Percentiles rank a stretch among this genome's conserved stretches.
These are phyloP conservation scores for Trichophyton mentagrophytes DNA, from an alignment of 2,329 filamentous ascomycete genomes.

Conservation along the genomic window DNA sequence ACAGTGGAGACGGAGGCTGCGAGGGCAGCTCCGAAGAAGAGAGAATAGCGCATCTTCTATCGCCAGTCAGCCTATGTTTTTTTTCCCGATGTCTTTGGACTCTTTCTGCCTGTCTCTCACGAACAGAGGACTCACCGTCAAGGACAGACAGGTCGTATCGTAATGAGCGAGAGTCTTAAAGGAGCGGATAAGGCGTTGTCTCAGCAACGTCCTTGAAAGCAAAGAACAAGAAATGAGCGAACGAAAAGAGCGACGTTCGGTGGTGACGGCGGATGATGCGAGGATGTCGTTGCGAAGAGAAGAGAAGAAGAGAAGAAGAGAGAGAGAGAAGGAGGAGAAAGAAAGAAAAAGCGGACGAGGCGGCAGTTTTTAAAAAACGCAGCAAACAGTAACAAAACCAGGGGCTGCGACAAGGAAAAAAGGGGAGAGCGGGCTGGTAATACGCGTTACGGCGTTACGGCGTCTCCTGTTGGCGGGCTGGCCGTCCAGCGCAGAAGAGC, in stretches of 20 bases:
- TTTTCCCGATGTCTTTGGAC: not conserved
- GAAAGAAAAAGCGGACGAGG: not conserved
- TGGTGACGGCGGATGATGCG: not conserved
- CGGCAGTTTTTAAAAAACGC: too few species aligned
- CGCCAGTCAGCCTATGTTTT: not conserved
- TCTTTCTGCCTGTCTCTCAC: not conserved
- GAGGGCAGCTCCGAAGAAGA: slow-evolving; percentile 12
- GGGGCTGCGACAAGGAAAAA: too few species aligned
- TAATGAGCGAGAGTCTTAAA: not conserved
- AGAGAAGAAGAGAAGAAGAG: not conserved
- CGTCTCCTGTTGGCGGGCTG: not conserved
- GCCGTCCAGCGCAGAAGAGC: not conserved
- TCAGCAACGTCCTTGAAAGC: slow-evolving; percentile 1
- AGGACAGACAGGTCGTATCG: not conserved
- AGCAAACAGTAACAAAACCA: too few species aligned
- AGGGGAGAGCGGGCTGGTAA: not conserved
- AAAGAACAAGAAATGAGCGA: not conserved
- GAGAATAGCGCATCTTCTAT: slow-evolving; percentile 10
- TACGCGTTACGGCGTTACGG: not conserved
- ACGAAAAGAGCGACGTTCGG: too few species aligned
- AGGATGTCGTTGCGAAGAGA: not conserved
- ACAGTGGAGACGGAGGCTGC: slow-evolving; percentile 13
- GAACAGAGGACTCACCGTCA: not conserved
- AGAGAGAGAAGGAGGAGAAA: not conserved
- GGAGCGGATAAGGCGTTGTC: not conserved